A percentile compares a stretch with the other conserved stretches of the same genome.
These are phyloP conservation scores for Kwoniella botswanensis DNA, from an alignment of 768 basidiomycete genomes.

Conservation along the genomic window DNA sequence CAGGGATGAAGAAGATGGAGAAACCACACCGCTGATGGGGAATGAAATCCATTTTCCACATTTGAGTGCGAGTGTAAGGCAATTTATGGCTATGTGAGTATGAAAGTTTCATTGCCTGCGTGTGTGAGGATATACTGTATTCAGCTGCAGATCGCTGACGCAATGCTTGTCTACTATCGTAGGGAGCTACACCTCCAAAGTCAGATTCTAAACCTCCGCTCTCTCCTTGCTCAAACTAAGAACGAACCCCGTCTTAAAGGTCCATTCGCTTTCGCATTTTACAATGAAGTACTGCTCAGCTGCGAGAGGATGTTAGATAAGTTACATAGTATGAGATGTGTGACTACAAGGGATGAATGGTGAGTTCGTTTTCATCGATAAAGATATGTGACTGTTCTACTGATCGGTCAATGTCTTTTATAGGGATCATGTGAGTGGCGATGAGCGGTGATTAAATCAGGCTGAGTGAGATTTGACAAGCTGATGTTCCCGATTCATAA, in stretches of 20 bases:
- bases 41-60: constrained; percentile 24
- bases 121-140: too few relatives aligned
- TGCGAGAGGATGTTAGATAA: constrained; percentile 61
- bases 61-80: constrained; percentile 54
- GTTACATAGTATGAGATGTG: constrained; percentile 93
- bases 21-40: constrained; percentile 56
- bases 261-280: constrained; percentile 84
- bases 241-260: constrained; percentile 96
- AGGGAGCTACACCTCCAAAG: constrained; percentile 97
- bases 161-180: neutral
- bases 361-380: constrained; percentile 47
- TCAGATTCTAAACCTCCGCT: constrained; percentile 82
- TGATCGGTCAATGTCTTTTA: constrained; percentile 10
- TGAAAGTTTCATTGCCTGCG: too few relatives aligned
- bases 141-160: too few relatives aligned
- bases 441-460: neutral
- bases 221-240: constrained; percentile 81
- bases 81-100: constrained; percentile 90
- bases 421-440: constrained; percentile 72
- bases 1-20: constrained; percentile 5
- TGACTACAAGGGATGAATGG: constrained; percentile 96
- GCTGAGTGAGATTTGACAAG: too few relatives aligned
- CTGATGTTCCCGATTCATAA: too few relatives aligned
- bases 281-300: constrained; percentile 63
- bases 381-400: neutral